Conservation (phyloP, 305 asterid genomes). For the Fraxinus greggii region DNA sequence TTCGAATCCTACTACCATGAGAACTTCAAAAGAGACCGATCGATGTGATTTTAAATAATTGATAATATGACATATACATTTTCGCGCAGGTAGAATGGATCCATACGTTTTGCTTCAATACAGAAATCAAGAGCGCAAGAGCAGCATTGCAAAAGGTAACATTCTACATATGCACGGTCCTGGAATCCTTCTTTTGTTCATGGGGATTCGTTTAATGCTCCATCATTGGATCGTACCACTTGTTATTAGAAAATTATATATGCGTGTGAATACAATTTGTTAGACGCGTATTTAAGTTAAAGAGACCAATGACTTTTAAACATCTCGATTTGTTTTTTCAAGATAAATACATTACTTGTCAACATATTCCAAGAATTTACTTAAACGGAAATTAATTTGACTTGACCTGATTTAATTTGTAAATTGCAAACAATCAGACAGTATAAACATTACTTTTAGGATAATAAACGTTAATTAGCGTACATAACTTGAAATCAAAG, state of each 20-base stretch:
- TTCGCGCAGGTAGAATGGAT: slow-evolving; percentile 50
- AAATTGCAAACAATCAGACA: not conserved
- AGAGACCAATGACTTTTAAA: no score
- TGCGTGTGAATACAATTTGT: no score
- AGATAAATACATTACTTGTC: not conserved
- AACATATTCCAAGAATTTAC: not conserved
- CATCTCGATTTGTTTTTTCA: not conserved
- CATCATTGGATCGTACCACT: no score
- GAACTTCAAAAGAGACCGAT: no score
- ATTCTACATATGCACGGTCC: not conserved
- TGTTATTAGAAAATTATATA: no score
- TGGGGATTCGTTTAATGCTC: no score
- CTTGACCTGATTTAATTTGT: not conserved
- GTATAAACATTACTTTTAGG: not conserved
- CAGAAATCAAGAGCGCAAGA: slow-evolving; percentile 44
- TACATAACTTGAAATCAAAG: no score
- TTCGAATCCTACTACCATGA: not conserved
- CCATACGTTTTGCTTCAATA: slow-evolving; percentile 65
- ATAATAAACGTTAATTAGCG: not conserved
- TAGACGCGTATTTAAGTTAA: no score
- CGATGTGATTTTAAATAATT: not conserved
- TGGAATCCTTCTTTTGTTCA: no score
- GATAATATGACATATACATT: not conserved
- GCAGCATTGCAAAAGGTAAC: slow-evolving; percentile 20
- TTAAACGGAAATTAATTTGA: not conserved